Conservation (phyloP, 306 rosid genomes). For the Senna tora region DNA sequence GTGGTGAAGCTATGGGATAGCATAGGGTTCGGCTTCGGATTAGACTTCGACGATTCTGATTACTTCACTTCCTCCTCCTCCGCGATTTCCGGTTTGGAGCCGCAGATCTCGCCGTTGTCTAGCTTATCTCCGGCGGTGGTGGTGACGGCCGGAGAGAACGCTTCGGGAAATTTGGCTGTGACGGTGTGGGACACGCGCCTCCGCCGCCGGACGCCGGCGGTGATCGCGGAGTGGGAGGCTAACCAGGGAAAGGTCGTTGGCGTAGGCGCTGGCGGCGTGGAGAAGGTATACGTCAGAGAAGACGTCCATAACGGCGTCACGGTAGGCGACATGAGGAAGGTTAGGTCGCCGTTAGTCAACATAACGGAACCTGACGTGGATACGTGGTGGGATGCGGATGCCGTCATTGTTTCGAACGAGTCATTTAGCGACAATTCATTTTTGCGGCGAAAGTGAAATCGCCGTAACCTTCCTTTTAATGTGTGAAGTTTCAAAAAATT, state of each 20-base stretch:
- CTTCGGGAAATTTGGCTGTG: constrained; percentile 41
- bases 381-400: constrained; percentile 71
- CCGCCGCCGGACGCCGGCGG: constrained; percentile 58
- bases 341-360: constrained; percentile 51
- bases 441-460: constrained; percentile 31
- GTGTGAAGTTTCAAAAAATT: neutral
- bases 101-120: constrained; percentile 22
- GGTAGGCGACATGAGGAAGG: constrained; percentile 79
- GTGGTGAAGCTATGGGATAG: constrained; percentile 92
- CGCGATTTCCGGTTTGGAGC: neutral
- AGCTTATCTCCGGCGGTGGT: constrained; percentile 47
- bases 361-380: constrained; percentile 60
- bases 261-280: constrained; percentile 60
- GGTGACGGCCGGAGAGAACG: constrained; percentile 39
- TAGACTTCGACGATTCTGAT: constrained; percentile 47
- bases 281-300: constrained; percentile 64
- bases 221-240: constrained; percentile 75
- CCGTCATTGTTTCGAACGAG: constrained; percentile 44
- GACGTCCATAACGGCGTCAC: constrained; percentile 47
- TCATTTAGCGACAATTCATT: constrained; percentile 30
- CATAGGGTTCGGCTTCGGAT: constrained; percentile 58
- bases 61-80: neutral
- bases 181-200: constrained; percentile 82
- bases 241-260: constrained; percentile 56
- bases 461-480: neutral